Evolutionary conservation across 371 early-diverging fungal species (phyloP).

Genomic region (Lichtheimia hyalospora): DNA sequence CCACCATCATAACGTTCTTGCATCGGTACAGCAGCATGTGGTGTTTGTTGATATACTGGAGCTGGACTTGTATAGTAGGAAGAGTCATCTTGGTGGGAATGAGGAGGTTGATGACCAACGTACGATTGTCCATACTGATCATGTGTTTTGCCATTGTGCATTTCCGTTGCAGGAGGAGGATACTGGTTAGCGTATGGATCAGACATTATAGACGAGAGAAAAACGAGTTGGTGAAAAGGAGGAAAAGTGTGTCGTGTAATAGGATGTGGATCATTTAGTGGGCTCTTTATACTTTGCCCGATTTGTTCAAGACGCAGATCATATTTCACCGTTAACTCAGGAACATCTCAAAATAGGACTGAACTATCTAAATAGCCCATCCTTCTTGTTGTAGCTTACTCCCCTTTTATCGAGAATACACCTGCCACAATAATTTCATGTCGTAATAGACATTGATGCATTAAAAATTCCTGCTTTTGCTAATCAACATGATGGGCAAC

Average conservation of each 20-base stretch:
- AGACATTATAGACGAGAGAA: constrained; percentile 5
- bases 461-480: no score
- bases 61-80: constrained; percentile 7
- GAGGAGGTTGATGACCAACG: not conserved
- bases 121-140: constrained; percentile 11
- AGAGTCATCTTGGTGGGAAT: constrained; percentile 10
- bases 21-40: not conserved
- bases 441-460: no score
- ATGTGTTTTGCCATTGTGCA: not conserved
- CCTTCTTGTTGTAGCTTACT: no score
- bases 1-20: constrained; percentile 2
- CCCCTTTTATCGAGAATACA: no score
- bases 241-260: not conserved
- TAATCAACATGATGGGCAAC: no score
- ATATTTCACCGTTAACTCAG: no score
- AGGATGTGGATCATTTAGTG: not conserved
- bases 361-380: no score
- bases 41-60: constrained; percentile 4
- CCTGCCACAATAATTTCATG: no score
- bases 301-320: constrained; percentile 1
- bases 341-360: no score
- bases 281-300: constrained; percentile 4
- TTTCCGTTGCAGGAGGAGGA: constrained; percentile 10
- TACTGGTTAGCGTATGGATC: constrained; percentile 30
- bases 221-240: not conserved